A percentile compares a stretch with the other conserved stretches of the same genome.
Evolutionary conservation across 1,139 yeast genomes (phyloP).

Genomic region (Saccharomyces hybrid): DNA sequence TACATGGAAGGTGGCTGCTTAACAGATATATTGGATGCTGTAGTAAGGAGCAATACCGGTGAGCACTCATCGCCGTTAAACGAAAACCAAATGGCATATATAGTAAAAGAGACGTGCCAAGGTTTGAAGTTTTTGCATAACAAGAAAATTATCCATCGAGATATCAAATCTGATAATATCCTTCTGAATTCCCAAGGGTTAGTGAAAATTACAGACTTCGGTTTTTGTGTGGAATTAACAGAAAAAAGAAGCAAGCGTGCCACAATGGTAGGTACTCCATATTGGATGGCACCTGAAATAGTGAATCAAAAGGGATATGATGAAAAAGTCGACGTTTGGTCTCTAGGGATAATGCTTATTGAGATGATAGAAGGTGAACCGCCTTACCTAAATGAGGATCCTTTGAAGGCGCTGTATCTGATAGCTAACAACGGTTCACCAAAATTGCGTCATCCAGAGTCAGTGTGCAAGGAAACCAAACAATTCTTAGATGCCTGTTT

Average conservation of each 20-base stretch:
- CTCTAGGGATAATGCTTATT: slow-evolving; percentile 92
- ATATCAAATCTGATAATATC: slow-evolving; percentile 89
- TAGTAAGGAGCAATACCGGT: slow-evolving; percentile 35
- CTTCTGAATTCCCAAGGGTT: slow-evolving; percentile 75
- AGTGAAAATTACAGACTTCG: slow-evolving; percentile 92
- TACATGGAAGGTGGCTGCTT: slow-evolving; percentile 83
- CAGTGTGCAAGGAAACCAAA: slow-evolving; percentile 66
- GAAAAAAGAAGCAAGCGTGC: slow-evolving; percentile 88
- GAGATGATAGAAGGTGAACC: slow-evolving; percentile 98
- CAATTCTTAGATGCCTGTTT: slow-evolving; percentile 81
- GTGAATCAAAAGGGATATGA: slow-evolving; percentile 92
- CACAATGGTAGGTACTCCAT: slow-evolving; percentile 97
- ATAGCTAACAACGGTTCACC: slow-evolving; percentile 97
- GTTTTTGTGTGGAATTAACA: slow-evolving; percentile 91
- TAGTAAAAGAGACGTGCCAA: slow-evolving; percentile 79
- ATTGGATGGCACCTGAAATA: slow-evolving; percentile 99
- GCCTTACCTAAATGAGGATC: slow-evolving; percentile 91
- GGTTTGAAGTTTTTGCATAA: slow-evolving; percentile 85
- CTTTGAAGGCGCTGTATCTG: slow-evolving; percentile 72
- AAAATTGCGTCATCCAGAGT: slow-evolving; percentile 76
- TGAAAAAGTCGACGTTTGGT: slow-evolving; percentile 95
- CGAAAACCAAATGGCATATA: slow-evolving; percentile 76
- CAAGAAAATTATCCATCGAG: slow-evolving; percentile 88
- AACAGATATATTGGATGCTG: slow-evolving; percentile 77
- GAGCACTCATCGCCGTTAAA: slow-evolving; percentile 34